Conservation (phyloP, 805 yeast genomes). For the Lipomyces oligophaga region DNA sequence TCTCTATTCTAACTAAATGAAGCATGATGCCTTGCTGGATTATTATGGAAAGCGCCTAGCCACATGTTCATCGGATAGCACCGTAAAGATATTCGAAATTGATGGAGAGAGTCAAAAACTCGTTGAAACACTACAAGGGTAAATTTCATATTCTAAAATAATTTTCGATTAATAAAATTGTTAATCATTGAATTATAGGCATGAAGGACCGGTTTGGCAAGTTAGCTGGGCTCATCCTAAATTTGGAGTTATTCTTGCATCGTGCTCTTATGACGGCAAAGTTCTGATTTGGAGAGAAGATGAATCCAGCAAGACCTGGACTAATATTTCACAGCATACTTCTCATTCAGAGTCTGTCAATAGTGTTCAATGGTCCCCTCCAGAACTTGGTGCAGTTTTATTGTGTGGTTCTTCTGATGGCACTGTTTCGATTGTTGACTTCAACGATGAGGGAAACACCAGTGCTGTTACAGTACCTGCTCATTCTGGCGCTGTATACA, state of each 20-base stretch:
- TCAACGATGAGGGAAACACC: slow-evolving; percentile 78
- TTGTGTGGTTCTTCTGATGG: slow-evolving; percentile 94
- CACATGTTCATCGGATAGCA: slow-evolving; percentile 92
- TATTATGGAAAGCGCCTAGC: slow-evolving; percentile 95
- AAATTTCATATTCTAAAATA: slow-evolving; percentile 1
- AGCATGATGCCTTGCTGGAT: slow-evolving; percentile 93
- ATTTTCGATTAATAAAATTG: background rate
- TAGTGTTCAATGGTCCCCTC: slow-evolving; percentile 95
- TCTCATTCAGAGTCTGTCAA: slow-evolving; percentile 93
- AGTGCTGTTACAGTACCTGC: slow-evolving; percentile 57
- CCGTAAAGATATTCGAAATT: slow-evolving; percentile 89
- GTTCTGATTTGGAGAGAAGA: slow-evolving; percentile 95
- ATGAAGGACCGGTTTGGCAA: slow-evolving; percentile 99
- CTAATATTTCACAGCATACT: slow-evolving; percentile 77
- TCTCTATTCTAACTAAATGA: too few relatives aligned
- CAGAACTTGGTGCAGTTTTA: slow-evolving; percentile 89
- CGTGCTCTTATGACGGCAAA: slow-evolving; percentile 93
- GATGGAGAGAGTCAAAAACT: slow-evolving; percentile 79
- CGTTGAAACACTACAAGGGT: slow-evolving; percentile 76
- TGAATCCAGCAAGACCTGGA: slow-evolving; percentile 65
- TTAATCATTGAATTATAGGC: slow-evolving; percentile 38
- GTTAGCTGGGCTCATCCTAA: slow-evolving; percentile 99
- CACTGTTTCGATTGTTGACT: slow-evolving; percentile 81
- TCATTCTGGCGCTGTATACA: slow-evolving; percentile 89
- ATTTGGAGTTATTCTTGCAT: slow-evolving; percentile 90